phyloP scores from a whole-genome alignment of 1,284 basidiomycete species.

The Sporisorium scitamineum region DNA sequence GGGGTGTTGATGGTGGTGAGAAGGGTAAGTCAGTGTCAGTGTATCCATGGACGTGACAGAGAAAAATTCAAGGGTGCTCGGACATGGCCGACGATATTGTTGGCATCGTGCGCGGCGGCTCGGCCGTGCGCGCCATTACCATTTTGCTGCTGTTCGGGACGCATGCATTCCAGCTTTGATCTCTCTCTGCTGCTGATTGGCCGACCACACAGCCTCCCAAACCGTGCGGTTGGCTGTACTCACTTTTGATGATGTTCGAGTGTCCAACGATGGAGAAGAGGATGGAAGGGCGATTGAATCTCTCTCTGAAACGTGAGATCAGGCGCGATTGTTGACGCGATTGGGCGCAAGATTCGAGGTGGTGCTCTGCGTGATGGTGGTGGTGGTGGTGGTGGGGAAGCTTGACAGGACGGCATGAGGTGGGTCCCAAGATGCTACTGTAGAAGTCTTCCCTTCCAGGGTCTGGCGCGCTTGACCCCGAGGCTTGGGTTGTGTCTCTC shows the following conservation, averaged over 20 bases:
- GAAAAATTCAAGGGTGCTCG: not conserved
- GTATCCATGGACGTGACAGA: too few species aligned
- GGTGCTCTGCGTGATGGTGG: not conserved
- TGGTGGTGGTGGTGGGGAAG: slow-evolving; percentile 2
- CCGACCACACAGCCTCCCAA: not conserved
- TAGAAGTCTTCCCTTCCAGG: not conserved
- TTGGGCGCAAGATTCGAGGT: not conserved
- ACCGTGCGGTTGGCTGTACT: not conserved
- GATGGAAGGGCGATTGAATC: not conserved
- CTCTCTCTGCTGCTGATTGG: too few species aligned
- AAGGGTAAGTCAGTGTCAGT: not conserved
- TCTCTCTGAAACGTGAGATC: not conserved
- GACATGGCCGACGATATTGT: slow-evolving; percentile 6
- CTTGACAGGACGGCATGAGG: not conserved
- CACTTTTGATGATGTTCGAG: not conserved
- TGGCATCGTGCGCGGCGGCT: not conserved
- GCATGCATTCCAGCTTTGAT: not conserved
- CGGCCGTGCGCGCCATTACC: slow-evolving; percentile 2
- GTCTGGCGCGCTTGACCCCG: slow-evolving; percentile 15
- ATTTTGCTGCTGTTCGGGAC: not conserved
- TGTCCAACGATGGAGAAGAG: too few species aligned
- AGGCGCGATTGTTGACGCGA: not conserved
- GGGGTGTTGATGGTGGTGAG: not conserved
- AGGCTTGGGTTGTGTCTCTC: not conserved
- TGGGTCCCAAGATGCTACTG: not conserved